Percentiles rank a stretch among this genome's conserved stretches.
Evolutionary conservation across 306 rosid species (phyloP).

Genomic region (Pyrus communis): DNA sequence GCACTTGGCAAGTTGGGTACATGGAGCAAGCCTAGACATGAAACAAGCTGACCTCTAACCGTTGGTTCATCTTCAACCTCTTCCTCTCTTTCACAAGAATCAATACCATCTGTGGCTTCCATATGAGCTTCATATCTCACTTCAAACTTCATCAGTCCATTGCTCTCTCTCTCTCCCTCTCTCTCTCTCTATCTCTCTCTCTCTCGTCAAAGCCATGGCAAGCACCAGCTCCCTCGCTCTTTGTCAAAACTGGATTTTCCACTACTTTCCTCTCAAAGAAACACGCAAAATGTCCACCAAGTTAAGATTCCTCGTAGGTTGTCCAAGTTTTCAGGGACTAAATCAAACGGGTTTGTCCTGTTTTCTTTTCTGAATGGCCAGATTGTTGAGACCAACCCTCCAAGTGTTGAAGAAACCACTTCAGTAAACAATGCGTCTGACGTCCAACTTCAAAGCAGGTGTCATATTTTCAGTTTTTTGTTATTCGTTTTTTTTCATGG

Average conservation of each 20-base stretch:
- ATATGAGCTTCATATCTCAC: neutral
- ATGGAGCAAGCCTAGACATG: constrained; percentile 18
- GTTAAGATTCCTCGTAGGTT: neutral
- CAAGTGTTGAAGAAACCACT: neutral
- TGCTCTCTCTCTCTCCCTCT: neutral
- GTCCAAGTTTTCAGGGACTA: constrained; percentile 3
- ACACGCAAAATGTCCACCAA: constrained; percentile 9
- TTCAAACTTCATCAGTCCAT: neutral
- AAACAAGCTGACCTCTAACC: neutral
- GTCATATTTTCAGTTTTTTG: constrained; percentile 1
- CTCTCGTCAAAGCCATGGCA: constrained; percentile 17
- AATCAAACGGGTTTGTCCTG: constrained; percentile 18
- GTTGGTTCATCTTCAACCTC: neutral
- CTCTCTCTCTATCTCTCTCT: neutral
- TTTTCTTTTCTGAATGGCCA: constrained; percentile 30
- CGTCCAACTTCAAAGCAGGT: constrained; percentile 55
- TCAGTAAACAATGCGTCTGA: constrained; percentile 15
- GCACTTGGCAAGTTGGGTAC: constrained; percentile 13
- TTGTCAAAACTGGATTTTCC: constrained; percentile 17
- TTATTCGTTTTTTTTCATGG: neutral
- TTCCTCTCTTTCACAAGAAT: neutral
- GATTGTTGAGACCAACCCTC: constrained; percentile 14
- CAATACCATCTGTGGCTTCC: neutral
- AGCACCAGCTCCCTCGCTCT: constrained; percentile 8
- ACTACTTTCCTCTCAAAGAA: neutral